phyloP scores from a whole-genome alignment of 2,329 filamentous ascomycete species.

The Fusarium xylarioides region DNA sequence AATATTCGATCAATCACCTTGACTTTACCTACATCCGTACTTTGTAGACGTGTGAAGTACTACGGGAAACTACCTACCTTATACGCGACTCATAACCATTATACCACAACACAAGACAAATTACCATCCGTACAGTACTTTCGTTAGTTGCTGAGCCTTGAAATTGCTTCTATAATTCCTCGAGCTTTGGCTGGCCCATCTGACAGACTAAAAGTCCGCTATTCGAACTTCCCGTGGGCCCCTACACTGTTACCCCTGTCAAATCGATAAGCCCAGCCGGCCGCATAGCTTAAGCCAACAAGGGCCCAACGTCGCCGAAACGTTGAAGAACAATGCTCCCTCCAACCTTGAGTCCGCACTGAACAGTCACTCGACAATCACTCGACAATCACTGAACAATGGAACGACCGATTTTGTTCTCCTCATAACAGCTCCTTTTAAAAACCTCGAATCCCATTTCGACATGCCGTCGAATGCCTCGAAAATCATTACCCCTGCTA shows the following conservation, averaged over 20 bases:
- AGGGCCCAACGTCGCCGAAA: slow-evolving; percentile 22
- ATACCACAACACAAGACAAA: background rate
- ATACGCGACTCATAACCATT: background rate
- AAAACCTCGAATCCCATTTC: slow-evolving; percentile 6
- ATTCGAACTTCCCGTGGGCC: slow-evolving; percentile 14
- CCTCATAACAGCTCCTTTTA: slow-evolving; percentile 25
- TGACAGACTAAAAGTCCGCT: slow-evolving; percentile 3
- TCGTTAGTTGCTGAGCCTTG: background rate
- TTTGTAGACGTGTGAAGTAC: background rate
- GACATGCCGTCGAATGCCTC: slow-evolving; percentile 35
- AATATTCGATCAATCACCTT: background rate
- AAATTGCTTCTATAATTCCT: background rate
- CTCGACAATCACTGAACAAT: slow-evolving; percentile 20
- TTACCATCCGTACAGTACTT: background rate
- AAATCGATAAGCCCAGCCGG: slow-evolving; percentile 39
- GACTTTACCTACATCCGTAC: background rate
- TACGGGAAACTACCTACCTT: background rate
- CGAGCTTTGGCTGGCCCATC: background rate
- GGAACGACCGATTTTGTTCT: slow-evolving; percentile 17
- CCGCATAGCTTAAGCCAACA: slow-evolving; percentile 11
- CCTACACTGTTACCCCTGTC: slow-evolving; percentile 19
- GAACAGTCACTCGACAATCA: slow-evolving; percentile 23
- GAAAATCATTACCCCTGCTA: slow-evolving; percentile 22
- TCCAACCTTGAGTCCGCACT: slow-evolving; percentile 15
- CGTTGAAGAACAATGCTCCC: slow-evolving; percentile 34